Percentiles rank a stretch among this genome's conserved stretches.
Evolutionary conservation across 2,329 filamentous ascomycete genomes (phyloP).

Genomic region (Ascosphaera pollenicola): DNA sequence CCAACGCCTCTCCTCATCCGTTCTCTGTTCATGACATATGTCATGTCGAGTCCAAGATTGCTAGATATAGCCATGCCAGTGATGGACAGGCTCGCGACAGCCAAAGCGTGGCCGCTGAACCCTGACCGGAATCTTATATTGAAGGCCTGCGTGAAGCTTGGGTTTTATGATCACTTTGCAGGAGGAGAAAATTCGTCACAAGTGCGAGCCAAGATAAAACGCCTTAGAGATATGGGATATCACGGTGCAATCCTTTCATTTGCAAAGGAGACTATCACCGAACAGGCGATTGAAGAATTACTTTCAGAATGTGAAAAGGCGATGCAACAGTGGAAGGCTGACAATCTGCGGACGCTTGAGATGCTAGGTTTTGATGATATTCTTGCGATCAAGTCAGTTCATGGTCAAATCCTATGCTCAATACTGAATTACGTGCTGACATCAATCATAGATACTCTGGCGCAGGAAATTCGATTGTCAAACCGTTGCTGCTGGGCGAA

Average conservation of each 20-base stretch:
- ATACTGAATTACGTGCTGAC: too few species aligned
- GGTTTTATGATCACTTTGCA: conserved; percentile 82
- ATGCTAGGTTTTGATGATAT: conserved; percentile 15
- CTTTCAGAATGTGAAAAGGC: conserved; percentile 5
- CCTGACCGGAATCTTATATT: conserved; percentile 56
- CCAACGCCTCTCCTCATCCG: conserved; percentile 5
- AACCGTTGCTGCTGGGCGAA: neutral
- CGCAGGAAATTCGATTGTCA: neutral
- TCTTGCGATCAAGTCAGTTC: neutral
- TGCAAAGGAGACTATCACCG: conserved; percentile 51
- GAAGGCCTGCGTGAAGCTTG: conserved; percentile 50
- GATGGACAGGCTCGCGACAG: conserved; percentile 48
- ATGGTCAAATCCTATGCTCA: conserved; percentile 34
- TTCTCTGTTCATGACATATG: conserved; percentile 5
- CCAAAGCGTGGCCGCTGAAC: conserved; percentile 42
- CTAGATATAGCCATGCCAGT: conserved; percentile 46
- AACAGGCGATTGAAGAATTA: conserved; percentile 12
- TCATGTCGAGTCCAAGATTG: conserved; percentile 17
- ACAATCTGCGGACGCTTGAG: conserved; percentile 35
- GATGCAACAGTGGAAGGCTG: conserved; percentile 2
- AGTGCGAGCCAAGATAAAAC: conserved; percentile 40
- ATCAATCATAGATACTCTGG: neutral
- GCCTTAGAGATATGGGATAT: conserved; percentile 54
- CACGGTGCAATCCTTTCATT: conserved; percentile 69
- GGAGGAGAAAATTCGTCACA: conserved; percentile 53